phyloP scores from a whole-genome alignment of 306 rosid genomes.

The Cucumis melo region DNA sequence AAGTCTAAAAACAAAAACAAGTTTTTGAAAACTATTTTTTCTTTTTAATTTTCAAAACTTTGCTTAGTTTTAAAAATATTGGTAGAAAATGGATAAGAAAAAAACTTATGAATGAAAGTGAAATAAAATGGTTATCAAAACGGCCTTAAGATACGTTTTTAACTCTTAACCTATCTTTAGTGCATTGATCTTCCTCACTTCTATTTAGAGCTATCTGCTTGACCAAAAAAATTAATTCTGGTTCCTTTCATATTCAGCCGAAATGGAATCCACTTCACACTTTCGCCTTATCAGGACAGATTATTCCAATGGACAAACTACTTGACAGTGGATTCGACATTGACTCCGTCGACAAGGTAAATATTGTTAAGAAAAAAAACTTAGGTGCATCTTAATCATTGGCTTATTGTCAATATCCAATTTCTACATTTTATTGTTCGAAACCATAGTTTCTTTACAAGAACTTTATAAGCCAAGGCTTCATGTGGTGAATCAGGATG shows the following conservation, averaged over 20 bases:
- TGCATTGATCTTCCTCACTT: background rate
- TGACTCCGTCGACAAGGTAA: slow-evolving; percentile 42
- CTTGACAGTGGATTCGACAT: slow-evolving; percentile 56
- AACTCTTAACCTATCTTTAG: background rate
- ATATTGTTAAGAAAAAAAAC: background rate
- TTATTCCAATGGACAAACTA: slow-evolving; percentile 51
- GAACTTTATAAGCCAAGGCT: slow-evolving; percentile 4
- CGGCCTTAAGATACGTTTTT: background rate
- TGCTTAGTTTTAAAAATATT: no score
- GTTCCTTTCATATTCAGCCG: slow-evolving; percentile 26
- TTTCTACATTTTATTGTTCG: background rate
- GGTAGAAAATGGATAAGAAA: no score
- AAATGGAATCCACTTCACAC: slow-evolving; percentile 81
- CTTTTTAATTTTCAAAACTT: no score
- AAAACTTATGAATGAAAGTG: no score
- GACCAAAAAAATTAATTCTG: background rate
- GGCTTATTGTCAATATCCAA: background rate
- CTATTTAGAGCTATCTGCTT: background rate
- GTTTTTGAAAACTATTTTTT: no score
- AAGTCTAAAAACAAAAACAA: no score
- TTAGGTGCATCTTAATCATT: no score
- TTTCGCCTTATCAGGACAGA: slow-evolving; percentile 59
- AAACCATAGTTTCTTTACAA: background rate
- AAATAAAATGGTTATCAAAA: no score
- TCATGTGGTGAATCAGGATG: slow-evolving; percentile 51